Evolutionary conservation across 2,329 filamentous ascomycete species (phyloP), one percentile per base, ranked within the genome.

Genomic region (Paracoccidioides brasiliensis): DNA sequence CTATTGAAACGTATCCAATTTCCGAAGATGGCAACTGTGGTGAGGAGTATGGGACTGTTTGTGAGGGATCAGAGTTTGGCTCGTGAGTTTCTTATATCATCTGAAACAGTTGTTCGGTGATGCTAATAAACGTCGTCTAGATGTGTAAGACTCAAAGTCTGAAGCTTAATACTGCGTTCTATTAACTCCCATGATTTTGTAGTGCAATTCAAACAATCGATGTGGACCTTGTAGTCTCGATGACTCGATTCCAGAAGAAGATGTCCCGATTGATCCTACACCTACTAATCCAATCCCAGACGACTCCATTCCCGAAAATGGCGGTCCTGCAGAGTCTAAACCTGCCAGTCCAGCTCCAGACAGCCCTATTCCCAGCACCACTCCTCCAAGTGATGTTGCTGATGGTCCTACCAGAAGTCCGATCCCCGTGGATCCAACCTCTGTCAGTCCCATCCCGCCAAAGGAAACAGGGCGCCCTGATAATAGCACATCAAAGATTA

Each of bases 41-140:
- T 6, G 28, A 42, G n/a, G 55, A 40, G 0, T 53, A 56, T 41
- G 40, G 37, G n/a, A 28, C 55, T 2, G 45, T 40, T 22, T 58
- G 57, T 52, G 48, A 58, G 14, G 57, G 55, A 38, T 58, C 55
- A 3, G 33, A 35, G 2, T 58, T 56, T 44, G 55, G 57, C 43
- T 57, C 55, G 57, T 58, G 50, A 58, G 57, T 57, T 14, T n/a
- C 32, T 28, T 55, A 38, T 12, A 5, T 33, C 30, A 32, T 4
- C 22, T 22, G 22, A 22, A 22, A 22, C 22, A 10, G 22, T 10
- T 12, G 41, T 12, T 14, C 9, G 14, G 8, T 30, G 9, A 44
- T 33, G 6, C 53, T 44, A 37, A 55, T 14, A 37, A 5, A 7
- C n/a, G 2, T 15, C 10, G 15, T n/a, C 37, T 14, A 52, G 54